A percentile compares a stretch with the other conserved stretches of the same genome.
Evolutionary conservation across 2,329 filamentous ascomycete genomes (phyloP).

Genomic region (Fusarium keratoplasticum): DNA sequence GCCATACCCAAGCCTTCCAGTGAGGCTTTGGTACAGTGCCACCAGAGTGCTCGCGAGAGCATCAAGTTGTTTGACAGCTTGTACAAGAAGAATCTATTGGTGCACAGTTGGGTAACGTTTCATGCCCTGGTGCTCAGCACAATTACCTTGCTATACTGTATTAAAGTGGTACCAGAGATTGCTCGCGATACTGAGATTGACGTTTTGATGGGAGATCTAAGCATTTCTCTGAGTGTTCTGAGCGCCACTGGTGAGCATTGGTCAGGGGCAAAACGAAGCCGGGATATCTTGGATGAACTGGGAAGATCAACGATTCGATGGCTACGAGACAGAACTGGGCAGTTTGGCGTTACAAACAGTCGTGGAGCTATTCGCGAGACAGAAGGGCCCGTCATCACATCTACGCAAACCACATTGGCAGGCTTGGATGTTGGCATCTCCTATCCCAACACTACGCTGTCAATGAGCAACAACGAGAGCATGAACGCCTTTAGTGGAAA

Average conservation of each 20-base stretch:
- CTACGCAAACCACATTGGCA: conserved; percentile 9
- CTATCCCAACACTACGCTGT: not conserved
- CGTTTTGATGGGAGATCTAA: conserved; percentile 55
- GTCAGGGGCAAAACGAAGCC: conserved; percentile 60
- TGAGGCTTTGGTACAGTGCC: conserved; percentile 55
- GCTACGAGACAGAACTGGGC: conserved; percentile 31
- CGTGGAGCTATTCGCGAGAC: not conserved
- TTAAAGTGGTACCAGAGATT: conserved; percentile 59
- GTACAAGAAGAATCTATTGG: conserved; percentile 57
- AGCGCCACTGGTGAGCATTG: conserved; percentile 65
- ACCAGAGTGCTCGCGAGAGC: conserved; percentile 55
- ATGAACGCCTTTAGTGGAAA: conserved; percentile 28
- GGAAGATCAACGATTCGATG: conserved; percentile 47
- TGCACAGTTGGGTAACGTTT: conserved; percentile 61
- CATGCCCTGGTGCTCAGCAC: conserved; percentile 61
- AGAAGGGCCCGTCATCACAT: not conserved
- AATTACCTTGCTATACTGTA: conserved; percentile 63
- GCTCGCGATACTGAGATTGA: conserved; percentile 52
- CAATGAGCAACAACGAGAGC: not conserved
- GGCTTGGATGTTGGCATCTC: not conserved
- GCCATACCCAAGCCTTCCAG: conserved; percentile 60
- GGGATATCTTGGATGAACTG: conserved; percentile 58
- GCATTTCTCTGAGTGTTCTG: conserved; percentile 58
- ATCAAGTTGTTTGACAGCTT: conserved; percentile 56
- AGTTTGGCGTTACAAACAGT: not conserved